These are phyloP conservation scores for Fusarium sp. DNA, from an alignment of 2,329 filamentous ascomycete genomes.

Conservation along the genomic window DNA sequence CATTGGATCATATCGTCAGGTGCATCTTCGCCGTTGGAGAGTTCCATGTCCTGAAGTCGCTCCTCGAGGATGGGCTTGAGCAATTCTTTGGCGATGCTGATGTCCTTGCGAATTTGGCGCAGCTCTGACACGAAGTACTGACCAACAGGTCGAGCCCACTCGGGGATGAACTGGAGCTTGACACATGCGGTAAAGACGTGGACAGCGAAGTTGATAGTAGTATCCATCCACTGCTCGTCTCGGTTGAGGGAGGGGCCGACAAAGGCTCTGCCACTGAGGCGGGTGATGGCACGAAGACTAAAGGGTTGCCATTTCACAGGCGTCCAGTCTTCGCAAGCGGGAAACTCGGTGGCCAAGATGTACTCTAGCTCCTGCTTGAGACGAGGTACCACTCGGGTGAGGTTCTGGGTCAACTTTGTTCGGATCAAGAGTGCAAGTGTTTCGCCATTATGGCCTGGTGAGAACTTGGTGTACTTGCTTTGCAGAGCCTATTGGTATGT, in stretches of 20 bases:
- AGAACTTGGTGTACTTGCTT: slow-evolving; percentile 63
- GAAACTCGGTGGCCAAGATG: slow-evolving; percentile 60
- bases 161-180: slow-evolving; percentile 63
- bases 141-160: slow-evolving; percentile 59
- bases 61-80: slow-evolving; percentile 60
- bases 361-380: slow-evolving; percentile 61
- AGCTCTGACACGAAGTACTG: slow-evolving; percentile 61
- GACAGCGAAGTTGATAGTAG: slow-evolving; percentile 62
- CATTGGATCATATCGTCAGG: slow-evolving; percentile 59
- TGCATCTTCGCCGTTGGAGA: slow-evolving; percentile 49
- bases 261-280: slow-evolving; percentile 65
- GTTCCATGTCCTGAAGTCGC: slow-evolving; percentile 56
- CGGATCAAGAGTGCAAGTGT: slow-evolving; percentile 57
- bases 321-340: slow-evolving; percentile 65
- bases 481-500: slow-evolving; percentile 56
- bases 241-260: slow-evolving; percentile 63
- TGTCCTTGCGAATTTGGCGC: slow-evolving; percentile 56
- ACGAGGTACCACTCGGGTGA: slow-evolving; percentile 58
- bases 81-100: slow-evolving; percentile 56
- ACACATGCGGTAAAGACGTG: slow-evolving; percentile 61
- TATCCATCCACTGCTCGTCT: slow-evolving; percentile 64
- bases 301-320: slow-evolving; percentile 64
- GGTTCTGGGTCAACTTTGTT: slow-evolving; percentile 60
- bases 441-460: slow-evolving; percentile 58
- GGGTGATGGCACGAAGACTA: slow-evolving; percentile 62